Evolutionary conservation across 2,329 filamentous ascomycete species (phyloP), one percentile per base, ranked within the genome.

Genomic region (Penicillium sp.): DNA sequence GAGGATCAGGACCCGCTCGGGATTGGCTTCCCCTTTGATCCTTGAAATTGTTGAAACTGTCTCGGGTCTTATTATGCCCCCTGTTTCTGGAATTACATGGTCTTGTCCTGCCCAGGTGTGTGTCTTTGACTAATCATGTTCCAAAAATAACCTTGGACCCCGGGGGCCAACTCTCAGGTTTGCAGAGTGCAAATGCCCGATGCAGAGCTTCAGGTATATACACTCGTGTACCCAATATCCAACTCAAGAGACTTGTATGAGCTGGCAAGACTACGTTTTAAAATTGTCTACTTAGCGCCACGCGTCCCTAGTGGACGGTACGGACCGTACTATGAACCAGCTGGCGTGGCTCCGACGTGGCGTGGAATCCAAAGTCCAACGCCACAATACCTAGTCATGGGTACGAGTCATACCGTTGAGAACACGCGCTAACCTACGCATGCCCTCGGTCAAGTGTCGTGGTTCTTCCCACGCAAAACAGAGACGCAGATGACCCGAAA

Each of bases 381-480:
- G 12, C n/a, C n/a, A n/a, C 13, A 10, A 13, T 21, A 22, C 8
- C 34, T 52, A 43, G 8, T n/a, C 10, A 31, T 52, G 26, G 15
- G 47, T 46, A 38, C 40, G 19, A 26, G 21, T 24, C 6, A 51
- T 45, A 37, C 46, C 53, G 15, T 53, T 31, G 34, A 61, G 53
- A n/a, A 60, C 61, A 43, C 53, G 46, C 34, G 73, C 82, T 49
- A 90, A 69, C 57, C 85, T 78, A 62, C 73, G 68, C 6, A 91
- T 76, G 0, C 85, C 87, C 60, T 89, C 84, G 0, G 73, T 75
- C 15, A 94, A 67, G 45, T 79, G 73, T 22, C 76, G 74, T 60
- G 84, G 81, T 1, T 83, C 76, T 65, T 86, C 84, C 81, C 85
- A 90, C 6, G 83, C 76, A 67, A 86, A 89, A 53, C 83, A 88